phyloP scores from a whole-genome alignment of 2,329 filamentous ascomycete genomes.

The Trichoderma lentiforme region DNA sequence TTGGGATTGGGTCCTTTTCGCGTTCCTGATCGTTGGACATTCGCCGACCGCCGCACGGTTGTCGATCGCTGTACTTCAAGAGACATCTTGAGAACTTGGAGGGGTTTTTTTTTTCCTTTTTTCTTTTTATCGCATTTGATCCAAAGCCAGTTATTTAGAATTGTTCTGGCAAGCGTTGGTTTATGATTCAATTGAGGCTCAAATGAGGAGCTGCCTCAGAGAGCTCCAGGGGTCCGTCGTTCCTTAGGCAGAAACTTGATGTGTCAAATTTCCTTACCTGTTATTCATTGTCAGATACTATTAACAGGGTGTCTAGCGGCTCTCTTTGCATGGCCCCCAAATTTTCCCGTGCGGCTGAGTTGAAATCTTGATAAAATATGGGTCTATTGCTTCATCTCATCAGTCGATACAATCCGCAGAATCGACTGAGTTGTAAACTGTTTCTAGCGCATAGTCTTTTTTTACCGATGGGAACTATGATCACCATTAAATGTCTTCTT shows the following conservation, averaged over 20 bases:
- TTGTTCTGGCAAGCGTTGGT: background rate
- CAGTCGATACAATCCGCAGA: background rate
- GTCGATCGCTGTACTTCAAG: background rate
- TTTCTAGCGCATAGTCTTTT: background rate
- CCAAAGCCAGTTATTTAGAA: background rate
- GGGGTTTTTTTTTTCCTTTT: no score
- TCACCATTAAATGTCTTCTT: background rate
- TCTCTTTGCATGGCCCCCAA: background rate
- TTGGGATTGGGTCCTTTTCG: constrained; percentile 1
- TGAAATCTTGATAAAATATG: background rate
- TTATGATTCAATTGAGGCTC: background rate
- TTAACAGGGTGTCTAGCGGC: background rate
- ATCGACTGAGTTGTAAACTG: background rate
- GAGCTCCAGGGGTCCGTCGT: background rate
- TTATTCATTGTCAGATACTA: background rate
- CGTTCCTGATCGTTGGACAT: constrained; percentile 18
- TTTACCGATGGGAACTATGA: background rate
- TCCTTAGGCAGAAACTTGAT: background rate
- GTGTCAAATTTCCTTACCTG: background rate
- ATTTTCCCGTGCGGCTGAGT: background rate
- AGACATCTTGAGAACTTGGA: background rate
- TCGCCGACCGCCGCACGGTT: background rate
- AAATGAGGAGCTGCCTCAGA: background rate
- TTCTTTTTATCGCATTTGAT: background rate
- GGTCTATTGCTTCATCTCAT: background rate